Conservation (phyloP, 2,329 filamentous ascomycete species). For the Aspergillaceae sp. region DNA sequence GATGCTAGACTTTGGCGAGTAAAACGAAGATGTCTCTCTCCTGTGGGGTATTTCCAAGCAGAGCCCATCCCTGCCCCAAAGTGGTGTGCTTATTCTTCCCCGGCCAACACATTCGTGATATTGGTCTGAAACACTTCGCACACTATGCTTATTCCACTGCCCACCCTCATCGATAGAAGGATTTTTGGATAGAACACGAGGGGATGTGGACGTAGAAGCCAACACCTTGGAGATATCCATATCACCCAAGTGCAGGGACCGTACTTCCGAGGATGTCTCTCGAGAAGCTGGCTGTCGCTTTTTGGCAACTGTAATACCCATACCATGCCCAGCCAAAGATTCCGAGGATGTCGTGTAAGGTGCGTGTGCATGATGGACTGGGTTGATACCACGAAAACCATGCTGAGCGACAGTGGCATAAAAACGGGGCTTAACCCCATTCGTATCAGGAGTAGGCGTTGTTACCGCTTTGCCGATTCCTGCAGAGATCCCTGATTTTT, state of each 20-base stretch:
- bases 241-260: conserved; percentile 19
- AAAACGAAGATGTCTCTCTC: conserved; percentile 17
- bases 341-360: conserved; percentile 6
- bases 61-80: not conserved
- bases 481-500: not conserved
- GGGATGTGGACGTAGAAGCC: conserved; percentile 15
- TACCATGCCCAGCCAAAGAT: conserved; percentile 8
- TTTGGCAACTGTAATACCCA: conserved; percentile 17
- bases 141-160: conserved; percentile 7
- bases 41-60: conserved; percentile 2
- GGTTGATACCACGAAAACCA: not conserved
- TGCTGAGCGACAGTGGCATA: conserved; percentile 3
- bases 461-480: not conserved
- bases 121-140: conserved; percentile 5
- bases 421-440: conserved; percentile 3
- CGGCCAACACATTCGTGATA: not conserved
- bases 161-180: conserved; percentile 15
- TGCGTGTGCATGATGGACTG: not conserved
- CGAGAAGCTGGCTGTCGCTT: conserved; percentile 11
- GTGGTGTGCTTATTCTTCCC: not conserved
- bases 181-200: conserved; percentile 12
- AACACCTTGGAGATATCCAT: conserved; percentile 22
- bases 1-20: conserved; percentile 16
- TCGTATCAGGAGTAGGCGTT: not conserved
- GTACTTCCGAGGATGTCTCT: conserved; percentile 9